A percentile compares a stretch with the other conserved stretches of the same genome.
Evolutionary conservation across 2,329 filamentous ascomycete genomes (phyloP).

Genomic region (Cytospora mali): DNA sequence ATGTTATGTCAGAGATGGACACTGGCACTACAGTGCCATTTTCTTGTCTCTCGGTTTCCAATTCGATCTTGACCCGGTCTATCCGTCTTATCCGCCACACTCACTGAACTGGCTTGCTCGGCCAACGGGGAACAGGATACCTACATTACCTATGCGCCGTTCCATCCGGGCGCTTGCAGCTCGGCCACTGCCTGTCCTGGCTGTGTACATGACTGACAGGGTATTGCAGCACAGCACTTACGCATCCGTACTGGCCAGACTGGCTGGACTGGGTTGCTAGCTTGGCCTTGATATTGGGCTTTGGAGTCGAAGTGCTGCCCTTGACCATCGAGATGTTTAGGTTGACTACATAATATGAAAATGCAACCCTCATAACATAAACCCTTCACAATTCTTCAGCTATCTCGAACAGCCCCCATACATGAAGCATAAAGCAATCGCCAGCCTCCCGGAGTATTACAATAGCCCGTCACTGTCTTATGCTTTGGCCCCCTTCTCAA

Average conservation of each 20-base stretch:
- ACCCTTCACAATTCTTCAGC: background rate
- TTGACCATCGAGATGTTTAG: background rate
- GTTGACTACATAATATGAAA: background rate
- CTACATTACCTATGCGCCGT: constrained; percentile 2
- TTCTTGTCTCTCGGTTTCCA: too few relatives aligned
- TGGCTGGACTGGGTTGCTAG: too few relatives aligned
- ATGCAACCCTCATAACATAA: background rate
- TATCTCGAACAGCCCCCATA: background rate
- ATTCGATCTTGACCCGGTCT: too few relatives aligned
- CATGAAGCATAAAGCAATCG: background rate
- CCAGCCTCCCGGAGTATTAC: background rate
- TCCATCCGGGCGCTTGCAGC: constrained; percentile 9
- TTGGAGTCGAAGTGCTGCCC: background rate
- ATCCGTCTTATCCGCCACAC: too few relatives aligned
- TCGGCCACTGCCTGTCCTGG: background rate
- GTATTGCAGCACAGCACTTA: too few relatives aligned
- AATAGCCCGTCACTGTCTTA: background rate
- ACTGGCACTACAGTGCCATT: too few relatives aligned
- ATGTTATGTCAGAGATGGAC: too few relatives aligned
- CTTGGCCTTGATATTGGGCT: background rate
- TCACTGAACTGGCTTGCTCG: too few relatives aligned
- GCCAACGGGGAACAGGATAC: background rate
- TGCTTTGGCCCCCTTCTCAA: background rate
- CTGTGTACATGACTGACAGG: too few relatives aligned
- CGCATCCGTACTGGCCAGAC: too few relatives aligned